A percentile compares a stretch with the other conserved stretches of the same genome.
Conservation (phyloP, 73 alveolate genomes). For the Uronychia binucleata region DNA sequence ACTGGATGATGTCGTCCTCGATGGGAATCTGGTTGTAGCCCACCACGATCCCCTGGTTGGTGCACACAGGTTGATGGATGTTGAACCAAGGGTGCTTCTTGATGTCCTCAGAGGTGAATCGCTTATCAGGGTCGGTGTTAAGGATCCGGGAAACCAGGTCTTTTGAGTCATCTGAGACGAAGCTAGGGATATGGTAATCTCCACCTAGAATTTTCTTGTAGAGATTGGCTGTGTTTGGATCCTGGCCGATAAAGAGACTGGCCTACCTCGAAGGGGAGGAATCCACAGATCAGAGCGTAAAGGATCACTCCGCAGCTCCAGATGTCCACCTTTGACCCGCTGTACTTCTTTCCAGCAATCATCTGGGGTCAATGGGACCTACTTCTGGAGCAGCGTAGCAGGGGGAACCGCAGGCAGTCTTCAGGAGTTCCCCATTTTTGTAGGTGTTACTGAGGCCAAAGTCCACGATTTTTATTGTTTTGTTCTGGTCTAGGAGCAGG, state of each 20-base stretch:
- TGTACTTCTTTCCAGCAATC: constrained; percentile 91
- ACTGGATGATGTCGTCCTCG: not conserved
- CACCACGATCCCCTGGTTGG: constrained; percentile 54
- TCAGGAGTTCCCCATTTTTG: constrained; percentile 26
- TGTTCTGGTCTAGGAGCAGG: constrained; percentile 83
- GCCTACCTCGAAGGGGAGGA: constrained; percentile 86
- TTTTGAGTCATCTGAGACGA: constrained; percentile 80
- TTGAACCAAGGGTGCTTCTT: constrained; percentile 92
- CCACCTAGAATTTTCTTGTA: constrained; percentile 89
- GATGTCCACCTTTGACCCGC: constrained; percentile 86
- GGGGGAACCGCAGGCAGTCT: constrained; percentile 67
- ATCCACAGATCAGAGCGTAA: constrained; percentile 92
- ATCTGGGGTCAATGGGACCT: constrained; percentile 90
- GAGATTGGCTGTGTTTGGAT: constrained; percentile 73
- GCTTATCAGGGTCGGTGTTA: constrained; percentile 80
- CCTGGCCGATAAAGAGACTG: constrained; percentile 23
- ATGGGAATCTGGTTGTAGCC: constrained; percentile 38
- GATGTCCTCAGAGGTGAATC: constrained; percentile 81
- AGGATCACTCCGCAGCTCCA: constrained; percentile 94
- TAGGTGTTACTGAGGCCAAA: constrained; percentile 59
- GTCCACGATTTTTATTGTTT: constrained; percentile 56
- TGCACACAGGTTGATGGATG: constrained; percentile 86
- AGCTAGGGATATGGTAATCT: constrained; percentile 75
- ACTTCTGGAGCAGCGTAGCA: constrained; percentile 77
- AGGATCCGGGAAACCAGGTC: constrained; percentile 80